Conservation (phyloP, 202 grass and related monocot species). For the Cymbopogon flexuosus region DNA sequence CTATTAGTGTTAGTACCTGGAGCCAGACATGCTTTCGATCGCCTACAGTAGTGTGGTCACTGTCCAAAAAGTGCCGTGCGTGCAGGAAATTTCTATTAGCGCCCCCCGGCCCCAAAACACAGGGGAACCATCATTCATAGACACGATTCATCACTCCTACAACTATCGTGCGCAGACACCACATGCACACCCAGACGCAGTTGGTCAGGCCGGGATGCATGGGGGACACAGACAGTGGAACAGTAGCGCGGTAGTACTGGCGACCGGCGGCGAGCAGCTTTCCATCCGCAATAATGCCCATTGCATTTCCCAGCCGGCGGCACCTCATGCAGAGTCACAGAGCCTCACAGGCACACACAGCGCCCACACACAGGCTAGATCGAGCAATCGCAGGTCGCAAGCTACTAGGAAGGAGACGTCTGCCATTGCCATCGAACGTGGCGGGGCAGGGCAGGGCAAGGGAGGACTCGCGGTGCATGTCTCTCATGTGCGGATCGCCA, state of each 20-base stretch:
- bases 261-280: neutral
- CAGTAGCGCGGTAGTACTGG: neutral
- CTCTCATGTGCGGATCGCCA: neutral
- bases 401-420: neutral
- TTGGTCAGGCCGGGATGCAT: neutral
- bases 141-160: neutral
- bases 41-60: neutral
- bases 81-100: too few species aligned
- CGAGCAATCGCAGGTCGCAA: neutral
- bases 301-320: too few species aligned
- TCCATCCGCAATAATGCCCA: neutral
- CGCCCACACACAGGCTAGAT: neutral
- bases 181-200: too few species aligned
- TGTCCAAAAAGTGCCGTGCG: too few species aligned
- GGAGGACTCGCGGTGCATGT: neutral
- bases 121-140: neutral
- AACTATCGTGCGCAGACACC: too few species aligned
- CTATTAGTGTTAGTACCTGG: neutral
- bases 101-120: too few species aligned
- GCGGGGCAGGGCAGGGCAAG: neutral
- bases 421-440: neutral
- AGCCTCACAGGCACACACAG: too few species aligned
- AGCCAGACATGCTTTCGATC: neutral
- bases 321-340: too few species aligned
- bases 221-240: neutral